Evolutionary conservation across 345 rosid species (phyloP).

Genomic region (Corymbia maculata): DNA sequence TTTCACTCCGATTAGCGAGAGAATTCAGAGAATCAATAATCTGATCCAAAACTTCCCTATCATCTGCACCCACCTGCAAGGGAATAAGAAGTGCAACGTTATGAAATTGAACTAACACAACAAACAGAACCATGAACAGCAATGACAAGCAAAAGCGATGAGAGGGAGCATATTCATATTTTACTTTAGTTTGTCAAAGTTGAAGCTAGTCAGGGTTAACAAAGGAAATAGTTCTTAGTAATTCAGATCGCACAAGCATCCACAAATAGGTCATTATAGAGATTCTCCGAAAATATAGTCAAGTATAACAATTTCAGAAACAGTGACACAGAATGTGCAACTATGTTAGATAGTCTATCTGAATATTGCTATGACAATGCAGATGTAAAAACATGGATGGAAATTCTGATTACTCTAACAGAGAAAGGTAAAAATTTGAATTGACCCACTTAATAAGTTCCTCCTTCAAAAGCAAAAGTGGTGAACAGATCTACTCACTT

Average conservation of each 20-base stretch:
- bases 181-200: background rate
- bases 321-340: background rate
- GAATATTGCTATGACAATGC: background rate
- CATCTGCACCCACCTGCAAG: conserved; percentile 82
- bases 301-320: background rate
- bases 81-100: conserved; percentile 1
- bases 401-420: background rate
- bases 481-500: conserved; percentile 36
- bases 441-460: background rate
- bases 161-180: background rate
- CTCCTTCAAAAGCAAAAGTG: background rate
- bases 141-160: background rate
- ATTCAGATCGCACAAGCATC: background rate
- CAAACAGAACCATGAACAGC: background rate
- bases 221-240: background rate
- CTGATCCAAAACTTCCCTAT: conserved; percentile 63
- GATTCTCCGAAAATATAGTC: background rate
- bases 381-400: background rate
- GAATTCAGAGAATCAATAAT: conserved; percentile 80
- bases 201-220: background rate
- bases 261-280: background rate
- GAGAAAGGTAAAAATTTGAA: background rate
- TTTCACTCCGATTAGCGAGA: conserved; percentile 54
- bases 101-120: background rate
- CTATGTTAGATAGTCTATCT: background rate